Base-by-base conservation (phyloP, 208 protist species). In the Sergeia podlipaevii region DNA sequence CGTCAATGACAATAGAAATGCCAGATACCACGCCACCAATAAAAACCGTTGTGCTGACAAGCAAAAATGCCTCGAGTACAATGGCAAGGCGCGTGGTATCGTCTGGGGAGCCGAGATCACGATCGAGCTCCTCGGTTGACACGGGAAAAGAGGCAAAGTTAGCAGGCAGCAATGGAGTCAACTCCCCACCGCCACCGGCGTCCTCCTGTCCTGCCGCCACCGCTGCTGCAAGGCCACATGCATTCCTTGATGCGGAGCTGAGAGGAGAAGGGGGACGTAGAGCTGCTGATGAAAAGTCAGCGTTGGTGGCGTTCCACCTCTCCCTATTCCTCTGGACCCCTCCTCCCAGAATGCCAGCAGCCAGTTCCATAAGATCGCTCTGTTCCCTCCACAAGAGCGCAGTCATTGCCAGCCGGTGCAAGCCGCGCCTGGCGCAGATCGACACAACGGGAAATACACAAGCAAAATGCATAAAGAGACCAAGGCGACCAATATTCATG, bases 361-460 rank as follows among this genome's bases (percentile, higher is more conserved):
- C 57, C 39, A 50, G 56, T 26, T 51, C 49, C 62, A 77, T 72
- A 45, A 54, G 48, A 24, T 51, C 44, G 1, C 55, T 80, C 38
- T 82, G 74, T 42, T 58, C 56, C 24, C 36, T 37, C 74, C 76
- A 85, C 28, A 57, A 80, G 44, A 90, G 47, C 15, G 43, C 48
- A 46, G 76, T 65, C 74, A 90, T 83, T 20, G 63, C 50, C 11
- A 90, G 28, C 37, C 82, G 62, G 46, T 90, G 82, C 41, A 90
- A 18, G 23, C 77, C 74, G 23, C 77, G 70, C 6, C 82, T 70
- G 18, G 77, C 74, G 63, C 77, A 78, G 20, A 93, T 75, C 8
- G 80, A 88, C 6, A 93, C 61, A 21, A 93, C 77, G 11, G 85
- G 85, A 43, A 83, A 93, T 4, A 87, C 85, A 43, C 80, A 90